Conservation (phyloP, 306 rosid genomes). For the Quercus variabilis region DNA sequence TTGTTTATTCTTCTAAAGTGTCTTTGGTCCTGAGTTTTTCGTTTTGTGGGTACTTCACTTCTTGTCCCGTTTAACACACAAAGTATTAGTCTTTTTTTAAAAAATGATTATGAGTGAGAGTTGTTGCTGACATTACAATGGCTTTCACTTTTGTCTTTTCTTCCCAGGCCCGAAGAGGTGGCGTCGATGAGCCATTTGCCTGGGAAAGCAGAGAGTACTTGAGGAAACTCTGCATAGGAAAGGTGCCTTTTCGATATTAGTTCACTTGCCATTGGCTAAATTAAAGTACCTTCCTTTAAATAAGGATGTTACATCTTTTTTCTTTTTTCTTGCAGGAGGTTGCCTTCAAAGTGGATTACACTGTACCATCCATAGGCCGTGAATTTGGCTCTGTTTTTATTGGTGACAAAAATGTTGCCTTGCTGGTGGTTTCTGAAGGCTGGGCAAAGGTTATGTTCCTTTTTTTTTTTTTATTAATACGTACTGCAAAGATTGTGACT, state of each 20-base stretch:
- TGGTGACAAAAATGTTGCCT: conserved; percentile 73
- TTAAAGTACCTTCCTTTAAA: not conserved
- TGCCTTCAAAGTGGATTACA: conserved; percentile 77
- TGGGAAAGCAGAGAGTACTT: conserved; percentile 95
- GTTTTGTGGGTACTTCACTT: not conserved
- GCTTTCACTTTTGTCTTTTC: not conserved
- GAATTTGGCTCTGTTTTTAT: conserved; percentile 92
- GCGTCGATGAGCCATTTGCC: conserved; percentile 89
- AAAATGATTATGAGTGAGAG: not conserved
- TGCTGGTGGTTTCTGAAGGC: conserved; percentile 81
- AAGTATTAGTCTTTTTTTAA: too few relatives aligned
- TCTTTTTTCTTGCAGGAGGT: conserved; percentile 62
- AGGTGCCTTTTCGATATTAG: conserved; percentile 40
- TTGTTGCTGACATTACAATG: not conserved
- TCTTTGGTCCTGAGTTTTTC: not conserved
- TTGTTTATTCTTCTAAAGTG: too few relatives aligned
- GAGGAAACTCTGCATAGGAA: conserved; percentile 84
- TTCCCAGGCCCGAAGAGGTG: conserved; percentile 80
- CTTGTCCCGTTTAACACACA: not conserved
- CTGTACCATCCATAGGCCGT: conserved; percentile 72
- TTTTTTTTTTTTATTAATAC: not conserved
- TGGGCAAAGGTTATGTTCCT: conserved; percentile 81
- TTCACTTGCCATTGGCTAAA: conserved; percentile 1
- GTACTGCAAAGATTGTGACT: not conserved
- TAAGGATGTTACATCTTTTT: not conserved